Evolutionary conservation across 2,329 filamentous ascomycete species (phyloP).

Genomic region (Fonsecaea pedrosoi): DNA sequence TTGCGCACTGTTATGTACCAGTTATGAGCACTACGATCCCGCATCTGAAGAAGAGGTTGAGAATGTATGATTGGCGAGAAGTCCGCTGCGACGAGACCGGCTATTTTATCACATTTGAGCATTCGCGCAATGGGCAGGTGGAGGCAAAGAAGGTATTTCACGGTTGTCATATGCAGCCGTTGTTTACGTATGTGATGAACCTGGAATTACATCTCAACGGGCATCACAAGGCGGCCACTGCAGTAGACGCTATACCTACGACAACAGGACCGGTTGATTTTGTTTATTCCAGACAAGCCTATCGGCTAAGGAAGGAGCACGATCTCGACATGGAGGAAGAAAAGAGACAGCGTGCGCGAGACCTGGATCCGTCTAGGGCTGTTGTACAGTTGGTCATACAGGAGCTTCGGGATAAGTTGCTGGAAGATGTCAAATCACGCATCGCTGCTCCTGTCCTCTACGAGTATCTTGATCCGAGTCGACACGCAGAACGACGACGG

Average conservation of each 20-base stretch:
- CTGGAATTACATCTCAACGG: constrained; percentile 82
- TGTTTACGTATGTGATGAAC: constrained; percentile 92
- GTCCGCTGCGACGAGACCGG: constrained; percentile 84
- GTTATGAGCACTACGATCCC: constrained; percentile 83
- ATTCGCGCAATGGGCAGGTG: constrained; percentile 74
- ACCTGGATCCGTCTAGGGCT: constrained; percentile 87
- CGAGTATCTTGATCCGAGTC: constrained; percentile 80
- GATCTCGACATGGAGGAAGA: constrained; percentile 87
- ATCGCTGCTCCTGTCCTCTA: constrained; percentile 82
- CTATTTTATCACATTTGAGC: constrained; percentile 90
- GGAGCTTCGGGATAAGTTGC: constrained; percentile 84
- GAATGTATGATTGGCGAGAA: constrained; percentile 79
- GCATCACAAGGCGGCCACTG: constrained; percentile 66
- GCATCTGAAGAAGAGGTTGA: constrained; percentile 88
- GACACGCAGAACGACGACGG: constrained; percentile 78
- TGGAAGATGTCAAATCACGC: constrained; percentile 86
- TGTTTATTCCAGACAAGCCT: constrained; percentile 36
- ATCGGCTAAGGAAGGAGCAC: constrained; percentile 71
- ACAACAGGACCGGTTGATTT: constrained; percentile 33
- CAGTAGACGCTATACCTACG: constrained; percentile 41
- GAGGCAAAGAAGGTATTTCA: constrained; percentile 82
- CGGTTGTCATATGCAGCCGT: constrained; percentile 76
- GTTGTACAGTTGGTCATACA: constrained; percentile 78
- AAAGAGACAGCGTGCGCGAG: constrained; percentile 82
- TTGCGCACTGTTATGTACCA: constrained; percentile 84